Conservation (phyloP, 2,329 filamentous ascomycete genomes). For the Phialocephala subalpina region DNA sequence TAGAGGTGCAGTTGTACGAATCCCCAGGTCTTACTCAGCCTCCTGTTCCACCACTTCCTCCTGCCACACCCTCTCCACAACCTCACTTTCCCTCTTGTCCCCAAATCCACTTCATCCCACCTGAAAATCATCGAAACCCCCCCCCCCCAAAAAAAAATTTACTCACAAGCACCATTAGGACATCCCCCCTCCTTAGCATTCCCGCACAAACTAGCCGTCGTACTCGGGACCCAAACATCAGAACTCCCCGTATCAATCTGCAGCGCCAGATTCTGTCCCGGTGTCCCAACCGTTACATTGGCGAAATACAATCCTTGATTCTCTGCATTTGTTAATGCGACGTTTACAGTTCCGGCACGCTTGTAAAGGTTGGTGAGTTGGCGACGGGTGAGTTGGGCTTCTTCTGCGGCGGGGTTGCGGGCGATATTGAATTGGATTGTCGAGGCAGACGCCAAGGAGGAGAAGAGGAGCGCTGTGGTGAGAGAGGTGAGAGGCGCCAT, state of each 20-base stretch:
- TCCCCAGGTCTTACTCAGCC: neutral
- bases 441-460: constrained; percentile 20
- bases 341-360: constrained; percentile 34
- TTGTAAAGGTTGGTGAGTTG: constrained; percentile 11
- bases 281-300: constrained; percentile 65
- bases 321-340: constrained; percentile 54
- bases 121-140: neutral
- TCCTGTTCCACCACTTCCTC: neutral
- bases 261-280: constrained; percentile 60
- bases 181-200: constrained; percentile 50
- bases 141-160: constrained; percentile 6
- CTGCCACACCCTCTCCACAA: neutral
- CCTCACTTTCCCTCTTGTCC: neutral
- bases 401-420: constrained; percentile 30
- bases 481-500: constrained; percentile 21
- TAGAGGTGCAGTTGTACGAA: neutral
- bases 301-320: constrained; percentile 57
- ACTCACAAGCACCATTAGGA: constrained; percentile 55
- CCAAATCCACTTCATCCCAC: neutral
- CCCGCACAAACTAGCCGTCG: constrained; percentile 39
- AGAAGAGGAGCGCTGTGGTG: constrained; percentile 18
- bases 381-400: constrained; percentile 32
- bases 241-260: constrained; percentile 70
- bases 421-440: constrained; percentile 38
- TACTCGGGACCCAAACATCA: constrained; percentile 64